A percentile compares a stretch with the other conserved stretches of the same genome.
These are phyloP conservation scores for Vitis riparia DNA, from an alignment of 164 flowering plant species.

Conservation along the genomic window DNA sequence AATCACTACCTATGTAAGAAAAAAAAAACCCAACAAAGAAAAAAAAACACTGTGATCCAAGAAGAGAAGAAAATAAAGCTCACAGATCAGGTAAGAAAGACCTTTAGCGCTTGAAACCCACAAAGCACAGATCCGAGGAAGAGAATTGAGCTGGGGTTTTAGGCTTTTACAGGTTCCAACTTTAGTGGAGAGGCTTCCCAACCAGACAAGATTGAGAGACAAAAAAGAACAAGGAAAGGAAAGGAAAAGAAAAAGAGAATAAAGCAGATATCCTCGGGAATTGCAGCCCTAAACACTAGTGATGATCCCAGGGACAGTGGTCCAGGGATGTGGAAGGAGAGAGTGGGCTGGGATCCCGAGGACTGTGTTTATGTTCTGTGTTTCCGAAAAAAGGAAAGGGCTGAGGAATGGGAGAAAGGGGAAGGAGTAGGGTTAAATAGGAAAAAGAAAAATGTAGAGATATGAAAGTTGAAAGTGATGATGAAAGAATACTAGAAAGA, in stretches of 20 bases:
- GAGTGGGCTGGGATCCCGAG: constrained; percentile 29
- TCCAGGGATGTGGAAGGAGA: constrained; percentile 1
- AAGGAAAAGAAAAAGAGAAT: too few relatives aligned
- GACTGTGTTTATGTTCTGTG: neutral
- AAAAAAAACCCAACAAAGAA: neutral
- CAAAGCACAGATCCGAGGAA: neutral
- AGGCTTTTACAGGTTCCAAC: neutral
- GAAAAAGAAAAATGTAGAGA: constrained; percentile 3
- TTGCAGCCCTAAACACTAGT: constrained; percentile 10
- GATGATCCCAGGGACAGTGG: neutral
- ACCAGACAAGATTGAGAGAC: neutral
- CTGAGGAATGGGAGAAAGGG: constrained; percentile 28
- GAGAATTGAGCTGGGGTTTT: neutral
- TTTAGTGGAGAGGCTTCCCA: neutral
- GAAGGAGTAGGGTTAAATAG: constrained; percentile 27
- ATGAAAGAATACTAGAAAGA: neutral
- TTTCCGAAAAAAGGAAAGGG: constrained; percentile 3
- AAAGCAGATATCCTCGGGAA: constrained; percentile 25
- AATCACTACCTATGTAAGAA: neutral
- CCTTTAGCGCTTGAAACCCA: neutral
- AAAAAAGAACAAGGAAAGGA: neutral
- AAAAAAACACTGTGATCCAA: neutral
- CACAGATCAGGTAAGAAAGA: constrained; percentile 16
- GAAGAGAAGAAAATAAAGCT: constrained; percentile 13
- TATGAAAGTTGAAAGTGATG: constrained; percentile 1